Evolutionary conservation across 768 basidiomycete species (phyloP).

Genomic region (Suillus lakei): DNA sequence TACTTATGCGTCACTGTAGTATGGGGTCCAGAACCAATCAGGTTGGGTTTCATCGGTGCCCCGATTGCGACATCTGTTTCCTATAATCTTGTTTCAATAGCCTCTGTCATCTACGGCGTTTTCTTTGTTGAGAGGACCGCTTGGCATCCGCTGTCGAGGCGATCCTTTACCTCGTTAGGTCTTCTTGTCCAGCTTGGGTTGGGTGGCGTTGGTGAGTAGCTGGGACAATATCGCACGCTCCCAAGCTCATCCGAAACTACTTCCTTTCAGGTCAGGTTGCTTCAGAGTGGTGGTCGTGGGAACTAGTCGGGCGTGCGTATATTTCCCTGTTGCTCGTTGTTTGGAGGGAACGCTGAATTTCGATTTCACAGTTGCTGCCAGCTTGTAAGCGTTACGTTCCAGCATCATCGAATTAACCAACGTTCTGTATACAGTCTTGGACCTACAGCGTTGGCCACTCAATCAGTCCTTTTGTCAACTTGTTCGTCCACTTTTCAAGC

Average conservation of each 20-base stretch:
- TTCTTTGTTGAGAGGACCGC: slow-evolving; percentile 72
- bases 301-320: slow-evolving; percentile 61
- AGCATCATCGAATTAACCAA: slow-evolving; percentile 18
- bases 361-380: slow-evolving; percentile 50
- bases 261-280: slow-evolving; percentile 67
- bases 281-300: slow-evolving; percentile 98
- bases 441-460: slow-evolving; percentile 81
- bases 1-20: slow-evolving; percentile 42
- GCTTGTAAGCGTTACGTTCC: slow-evolving; percentile 42
- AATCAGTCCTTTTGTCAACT: slow-evolving; percentile 82
- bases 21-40: slow-evolving; percentile 79
- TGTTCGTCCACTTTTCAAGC: slow-evolving; percentile 81
- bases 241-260: not conserved
- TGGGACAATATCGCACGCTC: not conserved
- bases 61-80: slow-evolving; percentile 88
- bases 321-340: not conserved
- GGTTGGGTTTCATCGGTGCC: slow-evolving; percentile 91
- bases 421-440: slow-evolving; percentile 60
- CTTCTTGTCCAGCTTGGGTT: slow-evolving; percentile 76
- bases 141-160: slow-evolving; percentile 77
- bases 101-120: slow-evolving; percentile 66
- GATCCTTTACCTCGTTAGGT: slow-evolving; percentile 68
- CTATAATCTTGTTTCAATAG: slow-evolving; percentile 77
- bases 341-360: slow-evolving; percentile 8
- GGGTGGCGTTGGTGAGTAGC: slow-evolving; percentile 68